Conservation (phyloP, 192 early-diverging fungal genomes). For the Chytriomyces confervae region DNA sequence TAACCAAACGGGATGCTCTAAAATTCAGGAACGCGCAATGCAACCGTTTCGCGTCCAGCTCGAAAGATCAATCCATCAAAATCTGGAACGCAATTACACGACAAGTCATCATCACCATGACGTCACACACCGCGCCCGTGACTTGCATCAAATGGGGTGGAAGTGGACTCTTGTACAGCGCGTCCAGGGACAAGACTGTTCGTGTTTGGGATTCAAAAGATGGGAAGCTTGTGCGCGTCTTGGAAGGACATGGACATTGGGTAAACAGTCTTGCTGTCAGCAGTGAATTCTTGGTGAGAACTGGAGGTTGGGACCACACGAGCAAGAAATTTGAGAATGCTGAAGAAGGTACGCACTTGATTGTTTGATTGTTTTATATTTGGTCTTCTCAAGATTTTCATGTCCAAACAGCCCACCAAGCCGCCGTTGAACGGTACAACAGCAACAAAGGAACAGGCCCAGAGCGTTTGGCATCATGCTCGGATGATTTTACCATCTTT, state of each 20-base stretch:
- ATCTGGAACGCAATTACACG: constrained; percentile 90
- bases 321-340: constrained; percentile 60
- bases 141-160: constrained; percentile 98
- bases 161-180: constrained; percentile 90
- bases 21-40: constrained; percentile 72
- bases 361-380: too few relatives aligned
- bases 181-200: constrained; percentile 92
- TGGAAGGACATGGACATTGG: constrained; percentile 96
- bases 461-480: constrained; percentile 89
- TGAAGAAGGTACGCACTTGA: constrained; percentile 61
- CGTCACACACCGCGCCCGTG: constrained; percentile 90
- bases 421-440: constrained; percentile 82
- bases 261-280: constrained; percentile 92
- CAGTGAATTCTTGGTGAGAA: constrained; percentile 89
- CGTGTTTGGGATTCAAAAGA: constrained; percentile 84
- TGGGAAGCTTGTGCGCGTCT: constrained; percentile 82
- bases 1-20: too few relatives aligned
- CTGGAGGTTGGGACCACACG: constrained; percentile 90
- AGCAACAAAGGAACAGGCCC: constrained; percentile 66
- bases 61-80: constrained; percentile 91
- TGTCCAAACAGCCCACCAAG: constrained; percentile 58
- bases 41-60: constrained; percentile 85
- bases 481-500: constrained; percentile 98
- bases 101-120: constrained; percentile 74
- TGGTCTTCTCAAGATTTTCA: background rate